Conservation (phyloP, 352 stramenopile genomes). For the Blastocystis sp. region DNA sequence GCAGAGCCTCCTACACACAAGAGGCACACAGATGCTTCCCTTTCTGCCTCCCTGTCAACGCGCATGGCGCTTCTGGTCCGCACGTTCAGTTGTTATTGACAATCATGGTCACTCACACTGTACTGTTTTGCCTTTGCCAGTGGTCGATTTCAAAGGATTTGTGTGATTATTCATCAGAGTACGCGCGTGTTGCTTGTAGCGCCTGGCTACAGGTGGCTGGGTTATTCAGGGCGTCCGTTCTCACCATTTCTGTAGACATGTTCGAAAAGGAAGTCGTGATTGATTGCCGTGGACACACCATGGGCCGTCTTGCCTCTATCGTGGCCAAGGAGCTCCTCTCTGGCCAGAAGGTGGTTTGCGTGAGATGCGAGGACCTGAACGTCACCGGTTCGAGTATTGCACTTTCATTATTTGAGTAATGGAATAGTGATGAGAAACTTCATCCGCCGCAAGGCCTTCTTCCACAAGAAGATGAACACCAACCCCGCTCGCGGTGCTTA, state of each 20-base stretch:
- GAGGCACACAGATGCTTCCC: no score
- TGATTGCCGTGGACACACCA: conserved; percentile 94
- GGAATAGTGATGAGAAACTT: neutral
- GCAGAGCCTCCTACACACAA: no score
- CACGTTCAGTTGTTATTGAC: neutral
- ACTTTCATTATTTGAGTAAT: neutral
- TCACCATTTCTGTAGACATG: conserved; percentile 71
- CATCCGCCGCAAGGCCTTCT: no score
- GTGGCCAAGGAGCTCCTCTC: conserved; percentile 97
- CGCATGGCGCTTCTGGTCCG: neutral
- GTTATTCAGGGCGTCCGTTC: neutral
- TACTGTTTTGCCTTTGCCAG: conserved; percentile 6
- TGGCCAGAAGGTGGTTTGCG: no score
- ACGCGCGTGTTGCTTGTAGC: neutral
- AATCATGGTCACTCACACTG: conserved; percentile 28
- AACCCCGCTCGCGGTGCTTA: no score
- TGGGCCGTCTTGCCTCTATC: conserved; percentile 93
- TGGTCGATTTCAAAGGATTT: conserved; percentile 18
- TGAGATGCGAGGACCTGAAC: no score
- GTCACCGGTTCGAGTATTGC: conserved; percentile 60
- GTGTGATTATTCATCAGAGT: conserved; percentile 48
- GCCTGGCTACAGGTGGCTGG: neutral
- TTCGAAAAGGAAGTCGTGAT: conserved; percentile 93
- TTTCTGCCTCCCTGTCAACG: no score
- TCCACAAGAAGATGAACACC: no score